These are phyloP conservation scores for Sphagnurus paluster DNA, from an alignment of 1,284 basidiomycete genomes.

Conservation along the genomic window DNA sequence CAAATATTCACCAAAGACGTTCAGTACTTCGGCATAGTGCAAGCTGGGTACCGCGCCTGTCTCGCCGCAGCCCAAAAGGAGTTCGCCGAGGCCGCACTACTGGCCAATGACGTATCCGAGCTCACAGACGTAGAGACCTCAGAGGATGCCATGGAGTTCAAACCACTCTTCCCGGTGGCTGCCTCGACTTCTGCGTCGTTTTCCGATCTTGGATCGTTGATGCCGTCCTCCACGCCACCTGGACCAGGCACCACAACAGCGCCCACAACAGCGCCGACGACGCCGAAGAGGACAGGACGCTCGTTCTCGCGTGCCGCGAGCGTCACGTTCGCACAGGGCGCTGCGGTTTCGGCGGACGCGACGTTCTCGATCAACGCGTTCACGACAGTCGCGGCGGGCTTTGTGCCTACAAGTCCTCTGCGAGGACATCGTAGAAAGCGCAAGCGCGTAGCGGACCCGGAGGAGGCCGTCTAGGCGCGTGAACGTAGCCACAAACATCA, in stretches of 20 bases:
- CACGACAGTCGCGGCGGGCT: conserved; percentile 42
- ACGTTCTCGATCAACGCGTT: conserved; percentile 45
- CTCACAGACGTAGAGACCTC: neutral
- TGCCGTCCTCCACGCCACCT: neutral
- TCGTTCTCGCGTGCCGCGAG: conserved; percentile 24
- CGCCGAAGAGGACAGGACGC: conserved; percentile 35
- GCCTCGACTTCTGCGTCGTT: neutral
- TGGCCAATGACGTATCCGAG: neutral
- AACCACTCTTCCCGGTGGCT: neutral
- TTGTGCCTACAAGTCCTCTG: conserved; percentile 33
- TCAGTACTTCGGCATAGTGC: conserved; percentile 51
- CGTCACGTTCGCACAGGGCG: conserved; percentile 18
- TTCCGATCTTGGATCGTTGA: neutral
- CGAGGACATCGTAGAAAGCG: conserved; percentile 10
- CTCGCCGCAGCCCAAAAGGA: conserved; percentile 33
- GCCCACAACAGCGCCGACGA: conserved; percentile 11
- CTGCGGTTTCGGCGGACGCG: conserved; percentile 6
- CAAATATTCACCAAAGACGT: conserved; percentile 68
- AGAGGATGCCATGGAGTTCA: neutral
- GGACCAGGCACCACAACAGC: neutral
- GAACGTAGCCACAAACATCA: too few species aligned
- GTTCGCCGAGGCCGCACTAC: conserved; percentile 1
- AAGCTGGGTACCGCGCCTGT: conserved; percentile 64
- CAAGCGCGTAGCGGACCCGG: neutral
- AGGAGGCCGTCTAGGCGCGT: neutral